Conservation (phyloP, 192 early-diverging fungal species). For the Chytriomyces confervae region DNA sequence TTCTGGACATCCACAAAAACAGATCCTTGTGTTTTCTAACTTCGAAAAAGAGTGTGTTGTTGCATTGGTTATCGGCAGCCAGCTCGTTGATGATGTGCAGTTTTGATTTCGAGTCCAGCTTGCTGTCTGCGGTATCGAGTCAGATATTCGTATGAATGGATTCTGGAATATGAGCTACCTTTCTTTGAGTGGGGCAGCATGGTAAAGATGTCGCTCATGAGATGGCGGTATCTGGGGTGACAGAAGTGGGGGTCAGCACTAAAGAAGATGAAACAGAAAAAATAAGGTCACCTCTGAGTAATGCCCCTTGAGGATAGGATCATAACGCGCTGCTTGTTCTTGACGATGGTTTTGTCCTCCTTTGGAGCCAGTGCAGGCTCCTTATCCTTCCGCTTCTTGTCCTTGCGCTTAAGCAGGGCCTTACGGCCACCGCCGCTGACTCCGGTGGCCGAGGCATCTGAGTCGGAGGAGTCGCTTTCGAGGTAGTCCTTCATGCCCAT, state of each 20-base stretch:
- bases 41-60: conserved; percentile 97
- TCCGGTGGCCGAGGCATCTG: background rate
- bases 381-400: background rate
- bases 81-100: conserved; percentile 91
- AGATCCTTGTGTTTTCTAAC: conserved; percentile 89
- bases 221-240: conserved; percentile 80
- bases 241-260: background rate
- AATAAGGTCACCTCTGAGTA: conserved; percentile 66
- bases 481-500: background rate
- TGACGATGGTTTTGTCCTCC: conserved; percentile 36
- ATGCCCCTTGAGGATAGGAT: conserved; percentile 89
- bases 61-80: conserved; percentile 96
- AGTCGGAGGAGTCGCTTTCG: conserved; percentile 1
- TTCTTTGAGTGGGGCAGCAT: conserved; percentile 96
- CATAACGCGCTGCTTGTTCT: conserved; percentile 91
- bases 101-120: conserved; percentile 87
- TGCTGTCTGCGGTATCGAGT: conserved; percentile 62
- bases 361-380: background rate
- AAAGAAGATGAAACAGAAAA: too few relatives aligned
- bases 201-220: conserved; percentile 85
- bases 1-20: conserved; percentile 94
- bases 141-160: background rate
- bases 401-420: conserved; percentile 23
- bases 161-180: conserved; percentile 44
- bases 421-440: conserved; percentile 17